Base-by-base conservation (phyloP, 208 protist genomes). In the Herpetomonas muscarum region DNA sequence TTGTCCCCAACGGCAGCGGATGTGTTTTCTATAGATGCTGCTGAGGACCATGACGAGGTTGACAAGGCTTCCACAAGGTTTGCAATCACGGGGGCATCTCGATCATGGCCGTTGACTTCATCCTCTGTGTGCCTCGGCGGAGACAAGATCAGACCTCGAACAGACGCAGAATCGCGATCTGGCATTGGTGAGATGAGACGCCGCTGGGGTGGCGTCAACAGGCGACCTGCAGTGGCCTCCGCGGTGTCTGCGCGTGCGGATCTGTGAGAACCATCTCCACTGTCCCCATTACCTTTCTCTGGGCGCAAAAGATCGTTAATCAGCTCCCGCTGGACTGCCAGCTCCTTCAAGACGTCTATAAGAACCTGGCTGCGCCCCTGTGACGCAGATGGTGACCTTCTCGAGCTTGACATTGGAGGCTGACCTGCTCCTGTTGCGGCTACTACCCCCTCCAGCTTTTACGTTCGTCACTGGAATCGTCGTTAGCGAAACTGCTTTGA, bases 21-120 rank as follows among this genome's bases (percentile, higher is more conserved):
- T 21, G 9, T 29, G 46, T 51, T 25, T 3, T 21, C n/a, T 4
- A 19, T 19, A n/a, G 46, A 59, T 36, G 55, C 58, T 12, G 64
- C 59, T 29, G 59, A 72, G 2, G 77, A 84, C 81, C 77, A 89
- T 12, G 81, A 85, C 1, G 81, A 89, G 5, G 81, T 89, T 0
- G 81, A 89, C 34, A 89, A 61, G 13, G 64, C 77, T 36, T 82
- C 74, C 9, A 82, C 58, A 5, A 89, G 69, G 24, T 64, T 50
- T 9, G 76, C 53, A 0, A 85, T 62, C 9, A 25, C 31, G 10
- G 63, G 6, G 55, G 61, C 25, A 54, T 55, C n/a, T 25, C 50
- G 6, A 31, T 36, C 17, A 21, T 10, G 13, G 39, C 50, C 22
- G 17, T 39, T n/a, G 19, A 7, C 44, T 26, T 7, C 22, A 9